These are phyloP conservation scores for Thermothelomyces thermophilus DNA, from an alignment of 2,329 filamentous ascomycete species.

Conservation along the genomic window DNA sequence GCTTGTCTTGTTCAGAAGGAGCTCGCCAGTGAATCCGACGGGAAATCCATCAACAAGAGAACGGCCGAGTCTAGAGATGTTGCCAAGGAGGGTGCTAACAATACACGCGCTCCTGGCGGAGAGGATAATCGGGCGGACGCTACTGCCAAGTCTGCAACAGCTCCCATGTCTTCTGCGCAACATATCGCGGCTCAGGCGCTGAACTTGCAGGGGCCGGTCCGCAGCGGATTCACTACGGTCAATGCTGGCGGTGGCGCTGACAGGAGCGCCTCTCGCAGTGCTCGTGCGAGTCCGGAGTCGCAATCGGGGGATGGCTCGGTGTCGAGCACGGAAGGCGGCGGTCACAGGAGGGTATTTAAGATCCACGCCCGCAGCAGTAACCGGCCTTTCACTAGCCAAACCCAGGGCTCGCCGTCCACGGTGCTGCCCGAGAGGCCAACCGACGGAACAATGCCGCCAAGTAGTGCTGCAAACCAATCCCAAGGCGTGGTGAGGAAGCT, in stretches of 20 bases:
- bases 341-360: conserved; percentile 18
- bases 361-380: conserved; percentile 19
- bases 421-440: conserved; percentile 10
- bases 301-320: conserved; percentile 10
- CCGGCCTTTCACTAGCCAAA: conserved; percentile 1
- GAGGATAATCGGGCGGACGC: neutral
- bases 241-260: neutral
- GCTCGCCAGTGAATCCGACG: conserved; percentile 5
- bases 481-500: neutral
- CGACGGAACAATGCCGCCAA: neutral
- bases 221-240: conserved; percentile 7
- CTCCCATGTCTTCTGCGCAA: conserved; percentile 3
- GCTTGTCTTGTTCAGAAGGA: neutral
- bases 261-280: conserved; percentile 3
- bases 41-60: conserved; percentile 7
- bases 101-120: conserved; percentile 17
- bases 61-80: conserved; percentile 5
- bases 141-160: neutral
- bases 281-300: conserved; percentile 7
- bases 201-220: conserved; percentile 5
- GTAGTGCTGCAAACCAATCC: neutral
- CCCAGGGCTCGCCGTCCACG: conserved; percentile 6
- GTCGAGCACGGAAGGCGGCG: neutral
- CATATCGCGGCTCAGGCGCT: conserved; percentile 18
- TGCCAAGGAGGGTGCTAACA: conserved; percentile 9